A percentile compares a stretch with the other conserved stretches of the same genome.
Conservation (phyloP, 495 filamentous ascomycete genomes). For the Xylaria flabelliformis region DNA sequence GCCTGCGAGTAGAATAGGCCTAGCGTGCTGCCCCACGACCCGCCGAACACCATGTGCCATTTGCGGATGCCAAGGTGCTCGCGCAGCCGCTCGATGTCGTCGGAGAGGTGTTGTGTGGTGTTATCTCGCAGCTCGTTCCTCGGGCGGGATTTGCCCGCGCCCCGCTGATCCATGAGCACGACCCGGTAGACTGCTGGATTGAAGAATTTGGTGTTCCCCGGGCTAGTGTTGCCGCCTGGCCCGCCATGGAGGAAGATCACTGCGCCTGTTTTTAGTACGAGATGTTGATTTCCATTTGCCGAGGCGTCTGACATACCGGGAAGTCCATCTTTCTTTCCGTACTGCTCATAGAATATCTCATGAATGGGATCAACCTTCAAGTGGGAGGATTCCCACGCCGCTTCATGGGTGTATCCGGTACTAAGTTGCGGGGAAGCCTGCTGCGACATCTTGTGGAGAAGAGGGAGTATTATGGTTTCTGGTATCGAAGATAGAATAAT, state of each 20-base stretch:
- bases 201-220: constrained; percentile 50
- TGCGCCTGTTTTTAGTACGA: not conserved
- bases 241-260: constrained; percentile 54
- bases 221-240: constrained; percentile 48
- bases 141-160: constrained; percentile 51
- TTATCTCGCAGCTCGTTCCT: constrained; percentile 50
- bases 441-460: not conserved
- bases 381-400: constrained; percentile 34
- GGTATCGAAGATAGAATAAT: not conserved
- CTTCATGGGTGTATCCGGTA: constrained; percentile 21
- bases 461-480: not conserved
- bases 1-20: constrained; percentile 51
- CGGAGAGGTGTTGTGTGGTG: constrained; percentile 50
- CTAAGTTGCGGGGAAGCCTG: constrained; percentile 1
- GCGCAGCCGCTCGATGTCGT: constrained; percentile 53
- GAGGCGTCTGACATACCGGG: constrained; percentile 31
- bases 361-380: constrained; percentile 49
- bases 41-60: constrained; percentile 57
- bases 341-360: constrained; percentile 52
- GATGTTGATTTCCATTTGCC: not conserved
- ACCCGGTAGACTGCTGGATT: constrained; percentile 52
- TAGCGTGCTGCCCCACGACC: constrained; percentile 56
- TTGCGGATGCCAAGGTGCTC: constrained; percentile 48
- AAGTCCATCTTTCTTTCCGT: constrained; percentile 45
- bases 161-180: constrained; percentile 56